Conservation (phyloP, 2,329 filamentous ascomycete genomes). For the Paramyrothecium roridum region DNA sequence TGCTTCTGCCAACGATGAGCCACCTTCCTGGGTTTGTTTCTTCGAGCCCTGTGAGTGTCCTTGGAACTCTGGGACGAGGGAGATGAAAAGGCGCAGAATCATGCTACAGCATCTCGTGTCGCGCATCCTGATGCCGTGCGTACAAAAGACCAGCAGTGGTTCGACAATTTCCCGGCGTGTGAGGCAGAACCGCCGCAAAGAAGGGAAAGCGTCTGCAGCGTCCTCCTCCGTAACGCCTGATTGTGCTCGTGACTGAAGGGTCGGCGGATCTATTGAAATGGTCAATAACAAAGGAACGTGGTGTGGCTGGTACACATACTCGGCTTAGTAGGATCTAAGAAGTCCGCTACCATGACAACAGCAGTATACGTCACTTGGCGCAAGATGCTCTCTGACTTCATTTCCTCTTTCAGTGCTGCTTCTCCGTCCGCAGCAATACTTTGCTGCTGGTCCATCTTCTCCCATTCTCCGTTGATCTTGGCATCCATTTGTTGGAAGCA, state of each 20-base stretch:
- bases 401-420: constrained; percentile 82
- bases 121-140: constrained; percentile 83
- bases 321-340: constrained; percentile 72
- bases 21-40: constrained; percentile 12
- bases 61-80: constrained; percentile 76
- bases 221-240: constrained; percentile 17
- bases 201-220: constrained; percentile 42
- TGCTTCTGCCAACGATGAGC: constrained; percentile 25
- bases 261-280: constrained; percentile 24
- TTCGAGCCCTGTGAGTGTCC: constrained; percentile 22
- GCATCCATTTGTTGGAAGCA: constrained; percentile 83
- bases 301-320: constrained; percentile 46
- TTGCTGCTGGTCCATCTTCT: constrained; percentile 64
- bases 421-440: constrained; percentile 65
- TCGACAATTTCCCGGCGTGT: constrained; percentile 76
- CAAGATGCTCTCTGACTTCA: constrained; percentile 96
- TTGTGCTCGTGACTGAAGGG: constrained; percentile 20
- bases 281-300: neutral
- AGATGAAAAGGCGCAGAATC: constrained; percentile 82
- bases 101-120: constrained; percentile 86
- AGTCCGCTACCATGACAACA: constrained; percentile 85
- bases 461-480: constrained; percentile 88
- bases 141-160: constrained; percentile 86
- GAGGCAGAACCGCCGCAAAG: constrained; percentile 80
- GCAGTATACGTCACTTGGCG: constrained; percentile 90